Evolutionary conservation across 305 asterid species (phyloP), one percentile per base, ranked within the genome.

Genomic region (Solanum hybrid): DNA sequence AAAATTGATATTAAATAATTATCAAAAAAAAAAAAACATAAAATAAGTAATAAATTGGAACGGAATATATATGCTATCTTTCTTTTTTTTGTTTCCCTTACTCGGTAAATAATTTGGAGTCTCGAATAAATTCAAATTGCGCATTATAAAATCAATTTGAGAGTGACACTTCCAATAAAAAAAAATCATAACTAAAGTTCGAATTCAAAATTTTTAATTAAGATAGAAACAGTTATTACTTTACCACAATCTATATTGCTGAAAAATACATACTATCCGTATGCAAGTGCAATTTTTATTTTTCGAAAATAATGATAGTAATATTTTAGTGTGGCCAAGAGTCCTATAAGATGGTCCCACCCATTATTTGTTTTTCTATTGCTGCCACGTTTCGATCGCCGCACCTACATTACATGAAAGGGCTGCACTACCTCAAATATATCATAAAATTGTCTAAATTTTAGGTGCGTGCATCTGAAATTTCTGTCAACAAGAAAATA

Each of bases 191-290:
- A 0, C 57, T 42, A 42, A 0, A 6, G 3, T 6, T 51, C 22
- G 0, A 51, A 16, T 6, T 16, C 3, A 6, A 51, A 51, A 0
- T 5, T 46, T 46, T 14, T 46, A 46, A 46, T 14, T 14, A 46
- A 46, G 20, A 14, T 5, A 1, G 3, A 51, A 16, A 0, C 3
- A 0, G 0, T 46, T 5, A 46, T 46, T 2, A 46, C 1, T 2
- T 5, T 16, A 14, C 22, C 22, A 51, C 22, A 51, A 16, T 51
- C 8, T 51, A 0, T 46, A 46, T 46, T 5, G 20, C 64, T 14
- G 22, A 16, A 5, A 51, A 51, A 51, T 51, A 51, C 67, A 57
- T 18, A 3, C 33, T 3, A 31, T 6, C n/a, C n/a, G 5, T 57
- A 18, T 57, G 4, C n/a, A 57, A 20, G 24, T 16, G 24, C 69